Conservation (phyloP, 495 filamentous ascomycete genomes). For the Podospora didyma region DNA sequence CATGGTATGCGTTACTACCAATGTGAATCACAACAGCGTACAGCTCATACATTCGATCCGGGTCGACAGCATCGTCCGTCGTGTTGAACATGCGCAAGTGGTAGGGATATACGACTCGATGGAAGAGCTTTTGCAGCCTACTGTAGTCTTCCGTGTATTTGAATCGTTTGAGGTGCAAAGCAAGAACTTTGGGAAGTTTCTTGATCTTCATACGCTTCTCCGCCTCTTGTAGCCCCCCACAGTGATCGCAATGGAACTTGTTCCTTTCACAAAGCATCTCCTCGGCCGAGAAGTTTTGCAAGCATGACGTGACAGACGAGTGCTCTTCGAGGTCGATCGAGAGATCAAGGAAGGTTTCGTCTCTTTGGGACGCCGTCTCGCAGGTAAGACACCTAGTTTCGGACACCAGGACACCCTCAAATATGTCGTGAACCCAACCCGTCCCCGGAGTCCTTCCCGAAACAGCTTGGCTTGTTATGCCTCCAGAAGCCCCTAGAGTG, state of each 20-base stretch:
- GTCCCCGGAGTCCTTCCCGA: conserved; percentile 47
- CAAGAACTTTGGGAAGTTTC: conserved; percentile 82
- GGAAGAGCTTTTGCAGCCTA: conserved; percentile 91
- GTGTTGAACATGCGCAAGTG: conserved; percentile 97
- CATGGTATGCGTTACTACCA: conserved; percentile 95
- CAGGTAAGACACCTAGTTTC: conserved; percentile 97
- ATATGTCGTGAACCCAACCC: conserved; percentile 95
- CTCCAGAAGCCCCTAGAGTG: conserved; percentile 42
- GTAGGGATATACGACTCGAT: conserved; percentile 95
- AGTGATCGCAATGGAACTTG: conserved; percentile 97
- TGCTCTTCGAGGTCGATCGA: conserved; percentile 96
- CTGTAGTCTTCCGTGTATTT: conserved; percentile 96
- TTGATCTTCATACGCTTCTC: conserved; percentile 99
- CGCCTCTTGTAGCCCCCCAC: conserved; percentile 93
- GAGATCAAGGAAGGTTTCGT: conserved; percentile 92
- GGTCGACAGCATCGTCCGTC: conserved; percentile 93
- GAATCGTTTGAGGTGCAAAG: conserved; percentile 91
- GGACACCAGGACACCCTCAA: conserved; percentile 90
- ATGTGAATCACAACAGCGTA: conserved; percentile 99
- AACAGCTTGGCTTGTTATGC: conserved; percentile 33
- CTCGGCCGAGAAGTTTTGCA: conserved; percentile 93
- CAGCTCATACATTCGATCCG: conserved; percentile 90
- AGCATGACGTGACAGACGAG: conserved; percentile 91
- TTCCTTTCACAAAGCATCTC: conserved; percentile 99
- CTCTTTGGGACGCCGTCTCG: conserved; percentile 89